Evolutionary conservation across 2,329 filamentous ascomycete species (phyloP).

Genomic region (Sporothrix sp.): DNA sequence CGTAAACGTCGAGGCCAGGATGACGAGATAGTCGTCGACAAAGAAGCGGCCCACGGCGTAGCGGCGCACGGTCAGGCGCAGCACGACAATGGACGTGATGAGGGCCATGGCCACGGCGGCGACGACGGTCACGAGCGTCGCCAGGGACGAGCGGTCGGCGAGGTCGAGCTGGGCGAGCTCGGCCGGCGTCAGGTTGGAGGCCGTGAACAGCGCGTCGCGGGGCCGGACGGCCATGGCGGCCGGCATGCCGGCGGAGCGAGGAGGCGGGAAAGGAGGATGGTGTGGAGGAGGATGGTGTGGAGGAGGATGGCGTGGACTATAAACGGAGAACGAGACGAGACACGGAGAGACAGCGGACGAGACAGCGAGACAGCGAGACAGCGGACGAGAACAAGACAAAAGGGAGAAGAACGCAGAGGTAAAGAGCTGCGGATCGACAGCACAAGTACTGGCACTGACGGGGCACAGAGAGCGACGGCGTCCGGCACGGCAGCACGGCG

Average conservation of each 20-base stretch:
- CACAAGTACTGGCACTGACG: too few relatives aligned
- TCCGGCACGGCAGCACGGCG: too few relatives aligned
- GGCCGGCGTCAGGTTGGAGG: constrained; percentile 11
- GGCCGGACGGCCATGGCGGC: background rate
- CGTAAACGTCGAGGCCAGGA: constrained; percentile 19
- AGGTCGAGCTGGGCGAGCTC: constrained; percentile 18
- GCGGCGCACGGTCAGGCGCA: constrained; percentile 17
- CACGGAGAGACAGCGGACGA: too few relatives aligned
- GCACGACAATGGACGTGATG: constrained; percentile 16
- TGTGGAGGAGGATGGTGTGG: background rate
- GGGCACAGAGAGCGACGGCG: too few relatives aligned
- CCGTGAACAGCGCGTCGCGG: background rate
- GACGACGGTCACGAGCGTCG: constrained; percentile 14
- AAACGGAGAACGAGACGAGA: too few relatives aligned
- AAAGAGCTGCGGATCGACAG: background rate
- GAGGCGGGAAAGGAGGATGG: too few relatives aligned
- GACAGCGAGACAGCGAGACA: background rate
- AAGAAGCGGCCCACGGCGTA: constrained; percentile 18
- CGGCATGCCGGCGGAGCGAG: too few relatives aligned
- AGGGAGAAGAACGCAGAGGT: background rate
- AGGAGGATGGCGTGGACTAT: too few relatives aligned
- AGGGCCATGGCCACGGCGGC: constrained; percentile 18
- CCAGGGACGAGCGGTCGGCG: constrained; percentile 17
- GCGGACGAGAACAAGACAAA: background rate
- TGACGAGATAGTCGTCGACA: constrained; percentile 19